A percentile compares a stretch with the other conserved stretches of the same genome.
phyloP scores from a whole-genome alignment of 169 alveolate species.

The Cryptosporidium baileyi region DNA sequence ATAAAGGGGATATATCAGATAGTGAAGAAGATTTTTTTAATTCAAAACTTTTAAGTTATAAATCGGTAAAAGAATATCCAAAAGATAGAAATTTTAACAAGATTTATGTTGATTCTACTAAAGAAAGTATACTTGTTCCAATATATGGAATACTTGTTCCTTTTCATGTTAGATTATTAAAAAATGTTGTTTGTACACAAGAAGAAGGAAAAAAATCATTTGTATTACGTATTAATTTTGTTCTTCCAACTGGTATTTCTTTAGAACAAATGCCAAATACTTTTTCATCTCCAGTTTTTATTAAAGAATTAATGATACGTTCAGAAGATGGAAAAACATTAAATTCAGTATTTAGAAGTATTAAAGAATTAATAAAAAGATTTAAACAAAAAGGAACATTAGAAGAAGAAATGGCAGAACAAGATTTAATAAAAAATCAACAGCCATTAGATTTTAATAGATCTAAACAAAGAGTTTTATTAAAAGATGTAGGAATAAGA shows the following conservation, averaged over 20 bases:
- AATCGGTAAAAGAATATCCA: conserved; percentile 78
- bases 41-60: conserved; percentile 77
- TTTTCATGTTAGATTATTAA: conserved; percentile 81
- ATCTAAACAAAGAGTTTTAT: conserved; percentile 75
- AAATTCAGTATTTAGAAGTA: conserved; percentile 81
- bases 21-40: conserved; percentile 76
- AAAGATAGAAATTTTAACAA: conserved; percentile 75
- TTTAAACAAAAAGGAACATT: conserved; percentile 91
- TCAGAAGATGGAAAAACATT: conserved; percentile 84
- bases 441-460: conserved; percentile 69
- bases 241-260: conserved; percentile 90
- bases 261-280: conserved; percentile 80
- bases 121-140: conserved; percentile 82
- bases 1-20: conserved; percentile 73
- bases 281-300: conserved; percentile 86
- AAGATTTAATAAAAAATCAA: conserved; percentile 84
- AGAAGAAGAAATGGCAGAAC: conserved; percentile 87
- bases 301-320: conserved; percentile 91
- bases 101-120: conserved; percentile 77
- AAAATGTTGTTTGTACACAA: conserved; percentile 88
- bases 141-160: conserved; percentile 80
- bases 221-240: conserved; percentile 90
- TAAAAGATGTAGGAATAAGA: conserved; percentile 80
- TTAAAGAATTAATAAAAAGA: conserved; percentile 92
- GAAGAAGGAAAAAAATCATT: conserved; percentile 85